Percentiles rank a stretch among this genome's conserved stretches.
These are phyloP conservation scores for Sarocladiaceae sp. DNA, from an alignment of 2,329 filamentous ascomycete species.

Conservation along the genomic window DNA sequence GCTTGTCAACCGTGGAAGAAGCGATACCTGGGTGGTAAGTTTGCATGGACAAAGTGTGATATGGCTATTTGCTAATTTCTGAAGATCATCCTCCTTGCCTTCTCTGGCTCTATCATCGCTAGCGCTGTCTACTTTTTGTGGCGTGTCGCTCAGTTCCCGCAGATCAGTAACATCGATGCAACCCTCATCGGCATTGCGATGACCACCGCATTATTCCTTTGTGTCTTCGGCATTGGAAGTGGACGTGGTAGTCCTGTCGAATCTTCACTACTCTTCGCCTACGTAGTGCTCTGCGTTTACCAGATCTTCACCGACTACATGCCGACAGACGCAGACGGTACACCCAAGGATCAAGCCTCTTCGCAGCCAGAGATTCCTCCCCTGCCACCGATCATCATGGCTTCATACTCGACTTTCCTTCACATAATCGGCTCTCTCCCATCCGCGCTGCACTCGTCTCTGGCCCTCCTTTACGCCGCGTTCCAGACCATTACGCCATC, in stretches of 20 bases:
- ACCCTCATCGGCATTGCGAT: constrained; percentile 88
- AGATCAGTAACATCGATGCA: constrained; percentile 86
- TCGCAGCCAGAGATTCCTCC: constrained; percentile 86
- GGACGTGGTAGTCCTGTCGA: constrained; percentile 93
- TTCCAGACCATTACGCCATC: constrained; percentile 94
- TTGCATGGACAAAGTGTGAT: no score
- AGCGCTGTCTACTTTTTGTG: constrained; percentile 95
- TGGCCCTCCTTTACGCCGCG: constrained; percentile 82
- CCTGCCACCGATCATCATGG: constrained; percentile 97
- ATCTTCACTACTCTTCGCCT: constrained; percentile 90
- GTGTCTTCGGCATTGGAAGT: constrained; percentile 88
- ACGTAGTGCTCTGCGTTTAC: constrained; percentile 96
- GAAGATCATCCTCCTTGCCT: constrained; percentile 78
- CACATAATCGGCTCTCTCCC: constrained; percentile 80
- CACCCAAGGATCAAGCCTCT: constrained; percentile 39
- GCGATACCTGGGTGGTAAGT: constrained; percentile 93
- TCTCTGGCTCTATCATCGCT: constrained; percentile 86
- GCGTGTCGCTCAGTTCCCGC: constrained; percentile 88
- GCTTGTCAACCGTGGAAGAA: constrained; percentile 87
- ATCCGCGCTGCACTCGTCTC: constrained; percentile 72
- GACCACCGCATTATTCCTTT: constrained; percentile 86
- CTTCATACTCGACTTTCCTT: constrained; percentile 86
- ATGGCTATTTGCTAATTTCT: constrained; percentile 5
- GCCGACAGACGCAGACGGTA: constrained; percentile 59
- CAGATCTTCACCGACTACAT: constrained; percentile 99